These are phyloP conservation scores for Quercus gilva DNA, from an alignment of 306 rosid species.

Conservation along the genomic window DNA sequence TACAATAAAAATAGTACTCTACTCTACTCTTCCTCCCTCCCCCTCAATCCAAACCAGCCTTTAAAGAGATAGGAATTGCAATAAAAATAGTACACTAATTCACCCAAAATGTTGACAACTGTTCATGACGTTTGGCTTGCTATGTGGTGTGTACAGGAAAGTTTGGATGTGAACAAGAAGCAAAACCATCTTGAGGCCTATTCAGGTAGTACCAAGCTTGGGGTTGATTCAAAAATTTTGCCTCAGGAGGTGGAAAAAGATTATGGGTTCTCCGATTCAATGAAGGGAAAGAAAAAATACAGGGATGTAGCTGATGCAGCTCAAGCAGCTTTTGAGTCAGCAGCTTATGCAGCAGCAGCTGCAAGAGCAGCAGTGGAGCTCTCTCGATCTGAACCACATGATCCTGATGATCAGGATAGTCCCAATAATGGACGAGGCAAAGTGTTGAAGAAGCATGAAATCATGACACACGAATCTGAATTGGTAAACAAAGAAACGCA, in stretches of 20 bases:
- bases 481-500: conserved; percentile 25
- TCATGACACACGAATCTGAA: conserved; percentile 19
- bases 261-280: conserved; percentile 43
- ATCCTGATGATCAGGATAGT: conserved; percentile 49
- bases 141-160: conserved; percentile 44
- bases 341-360: conserved; percentile 86
- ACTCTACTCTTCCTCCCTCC: too few relatives aligned
- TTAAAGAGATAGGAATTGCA: neutral
- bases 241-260: conserved; percentile 38
- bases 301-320: conserved; percentile 87
- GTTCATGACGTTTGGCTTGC: conserved; percentile 15
- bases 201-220: conserved; percentile 23
- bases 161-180: conserved; percentile 26
- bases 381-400: conserved; percentile 52
- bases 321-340: conserved; percentile 94
- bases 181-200: conserved; percentile 31
- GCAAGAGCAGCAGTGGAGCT: conserved; percentile 86
- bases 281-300: conserved; percentile 45
- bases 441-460: conserved; percentile 17
- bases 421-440: conserved; percentile 29
- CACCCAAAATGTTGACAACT: neutral
- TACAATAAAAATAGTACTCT: too few relatives aligned
- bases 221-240: conserved; percentile 19
- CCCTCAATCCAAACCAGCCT: too few relatives aligned
- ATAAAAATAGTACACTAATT: neutral